Evolutionary conservation across 805 yeast species (phyloP).

Genomic region (Kodamaea lidongshanica): DNA sequence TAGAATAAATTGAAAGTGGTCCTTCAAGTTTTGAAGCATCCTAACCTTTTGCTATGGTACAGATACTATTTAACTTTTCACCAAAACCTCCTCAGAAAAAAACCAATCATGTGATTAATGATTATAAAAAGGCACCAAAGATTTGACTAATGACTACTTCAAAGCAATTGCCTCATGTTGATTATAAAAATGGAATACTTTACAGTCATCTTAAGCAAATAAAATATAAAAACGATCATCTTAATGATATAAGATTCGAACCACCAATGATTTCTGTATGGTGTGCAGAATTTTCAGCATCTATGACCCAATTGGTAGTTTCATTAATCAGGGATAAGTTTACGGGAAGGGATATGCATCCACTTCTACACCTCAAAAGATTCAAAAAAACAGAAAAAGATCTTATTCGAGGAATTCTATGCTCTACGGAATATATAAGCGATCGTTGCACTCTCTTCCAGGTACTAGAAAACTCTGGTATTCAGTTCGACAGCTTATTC

Average conservation of each 20-base stretch:
- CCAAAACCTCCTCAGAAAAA: no score
- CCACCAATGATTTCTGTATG: conserved; percentile 34
- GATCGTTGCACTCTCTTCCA: conserved; percentile 16
- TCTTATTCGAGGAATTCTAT: conserved; percentile 38
- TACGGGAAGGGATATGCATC: conserved; percentile 20
- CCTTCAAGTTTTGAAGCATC: no score
- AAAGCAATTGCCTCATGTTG: conserved; percentile 28
- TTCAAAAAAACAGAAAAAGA: conserved; percentile 32
- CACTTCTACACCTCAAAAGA: conserved; percentile 47
- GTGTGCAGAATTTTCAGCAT: conserved; percentile 42
- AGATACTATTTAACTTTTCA: no score
- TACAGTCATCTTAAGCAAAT: conserved; percentile 44
- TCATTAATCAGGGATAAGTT: conserved; percentile 22
- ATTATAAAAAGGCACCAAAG: no score
- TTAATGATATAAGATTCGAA: conserved; percentile 7
- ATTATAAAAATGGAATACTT: conserved; percentile 40
- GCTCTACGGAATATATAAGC: conserved; percentile 34
- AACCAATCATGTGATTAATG: no score
- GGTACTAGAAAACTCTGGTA: conserved; percentile 6
- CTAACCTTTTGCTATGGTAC: no score
- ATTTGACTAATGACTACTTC: conserved; percentile 5
- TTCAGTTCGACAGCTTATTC: conserved; percentile 11
- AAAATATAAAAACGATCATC: conserved; percentile 18
- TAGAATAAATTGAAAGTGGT: no score
- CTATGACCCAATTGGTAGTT: conserved; percentile 23